Evolutionary conservation across 2,329 filamentous ascomycete species (phyloP).

Genomic region (Fusarium anthophilum): DNA sequence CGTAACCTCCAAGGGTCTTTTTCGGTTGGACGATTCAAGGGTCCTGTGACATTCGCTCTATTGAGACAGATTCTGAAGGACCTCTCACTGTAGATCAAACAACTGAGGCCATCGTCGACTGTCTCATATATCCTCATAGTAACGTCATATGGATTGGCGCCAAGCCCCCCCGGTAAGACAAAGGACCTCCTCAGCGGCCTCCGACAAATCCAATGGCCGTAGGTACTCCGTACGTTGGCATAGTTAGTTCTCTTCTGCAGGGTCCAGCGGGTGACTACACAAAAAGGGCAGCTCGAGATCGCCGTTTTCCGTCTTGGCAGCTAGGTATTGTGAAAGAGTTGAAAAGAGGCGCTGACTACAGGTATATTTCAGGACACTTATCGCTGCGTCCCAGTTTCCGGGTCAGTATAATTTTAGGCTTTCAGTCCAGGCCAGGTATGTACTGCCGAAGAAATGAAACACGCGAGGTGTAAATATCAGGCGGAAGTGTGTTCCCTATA

Average conservation of each 20-base stretch:
- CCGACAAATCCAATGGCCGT: slow-evolving; percentile 7
- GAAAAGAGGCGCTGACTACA: neutral
- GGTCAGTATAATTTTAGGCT: neutral
- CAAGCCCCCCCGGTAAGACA: slow-evolving; percentile 15
- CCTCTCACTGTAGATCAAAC: slow-evolving; percentile 9
- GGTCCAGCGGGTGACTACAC: slow-evolving; percentile 17
- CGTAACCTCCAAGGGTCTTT: neutral
- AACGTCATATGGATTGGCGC: slow-evolving; percentile 32
- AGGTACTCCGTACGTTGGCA: neutral
- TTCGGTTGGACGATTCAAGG: neutral
- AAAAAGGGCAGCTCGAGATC: slow-evolving; percentile 17
- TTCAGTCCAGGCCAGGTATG: neutral
- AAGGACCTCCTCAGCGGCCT: slow-evolving; percentile 25
- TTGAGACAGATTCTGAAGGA: slow-evolving; percentile 1
- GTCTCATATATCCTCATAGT: slow-evolving; percentile 7
- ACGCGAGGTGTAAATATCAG: neutral
- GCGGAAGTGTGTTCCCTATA: neutral
- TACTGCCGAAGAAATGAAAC: neutral
- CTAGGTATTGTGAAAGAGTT: neutral
- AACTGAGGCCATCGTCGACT: slow-evolving; percentile 23
- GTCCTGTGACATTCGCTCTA: neutral
- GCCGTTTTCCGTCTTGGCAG: slow-evolving; percentile 32
- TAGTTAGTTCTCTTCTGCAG: slow-evolving; percentile 11
- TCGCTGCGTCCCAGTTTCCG: neutral
- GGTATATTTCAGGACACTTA: neutral